phyloP scores from a whole-genome alignment of 1,284 basidiomycete genomes.

The Ceratobasidium sp. region DNA sequence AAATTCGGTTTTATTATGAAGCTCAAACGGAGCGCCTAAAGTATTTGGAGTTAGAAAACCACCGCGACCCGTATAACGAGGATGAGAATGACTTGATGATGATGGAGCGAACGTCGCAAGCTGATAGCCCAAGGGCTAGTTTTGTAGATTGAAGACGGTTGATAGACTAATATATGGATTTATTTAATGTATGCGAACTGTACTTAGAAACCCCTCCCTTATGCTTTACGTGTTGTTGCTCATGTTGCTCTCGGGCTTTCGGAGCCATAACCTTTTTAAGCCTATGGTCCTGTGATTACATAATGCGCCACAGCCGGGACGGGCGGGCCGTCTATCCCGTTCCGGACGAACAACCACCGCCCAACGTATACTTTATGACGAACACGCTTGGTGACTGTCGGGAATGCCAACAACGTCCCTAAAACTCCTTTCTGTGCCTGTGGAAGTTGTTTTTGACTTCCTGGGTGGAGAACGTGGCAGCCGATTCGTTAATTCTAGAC shows the following conservation, averaged over 20 bases:
- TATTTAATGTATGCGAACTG: no score
- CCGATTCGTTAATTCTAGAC: neutral
- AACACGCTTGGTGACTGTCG: neutral
- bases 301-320: neutral
- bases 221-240: no score
- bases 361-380: neutral
- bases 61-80: neutral
- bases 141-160: neutral
- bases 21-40: neutral
- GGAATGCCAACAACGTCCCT: neutral
- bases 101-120: neutral
- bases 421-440: neutral
- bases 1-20: neutral
- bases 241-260: neutral
- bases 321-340: neutral
- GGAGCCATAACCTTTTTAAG: neutral
- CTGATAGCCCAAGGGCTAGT: no score
- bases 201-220: no score
- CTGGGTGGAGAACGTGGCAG: neutral
- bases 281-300: neutral
- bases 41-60: neutral
- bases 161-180: no score
- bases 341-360: neutral
- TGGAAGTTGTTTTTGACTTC: constrained; percentile 28
- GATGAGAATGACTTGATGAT: neutral